Conservation (phyloP, 2,329 filamentous ascomycete species). For the Stemphylium vesicarium region DNA sequence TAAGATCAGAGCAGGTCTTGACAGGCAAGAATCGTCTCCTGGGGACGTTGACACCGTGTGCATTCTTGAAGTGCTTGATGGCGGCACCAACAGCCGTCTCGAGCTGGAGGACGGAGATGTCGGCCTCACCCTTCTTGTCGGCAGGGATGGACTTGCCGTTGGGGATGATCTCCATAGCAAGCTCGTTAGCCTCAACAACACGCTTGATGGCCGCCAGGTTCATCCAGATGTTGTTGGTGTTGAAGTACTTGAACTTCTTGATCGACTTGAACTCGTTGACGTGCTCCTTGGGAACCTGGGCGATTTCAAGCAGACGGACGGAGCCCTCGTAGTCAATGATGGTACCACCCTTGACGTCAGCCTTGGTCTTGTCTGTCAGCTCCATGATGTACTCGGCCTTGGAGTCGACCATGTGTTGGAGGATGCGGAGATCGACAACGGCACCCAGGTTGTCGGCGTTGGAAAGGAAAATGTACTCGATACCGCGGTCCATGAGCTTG, state of each 20-base stretch:
- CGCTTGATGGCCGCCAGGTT: slow-evolving; percentile 97
- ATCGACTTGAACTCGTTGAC: slow-evolving; percentile 99
- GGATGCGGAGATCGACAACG: slow-evolving; percentile 95
- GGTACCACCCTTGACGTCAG: slow-evolving; percentile 99
- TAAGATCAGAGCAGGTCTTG: slow-evolving; percentile 99
- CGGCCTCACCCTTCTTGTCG: slow-evolving; percentile 99
- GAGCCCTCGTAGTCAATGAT: slow-evolving; percentile 99
- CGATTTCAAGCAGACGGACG: slow-evolving; percentile 95
- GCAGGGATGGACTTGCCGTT: slow-evolving; percentile 98
- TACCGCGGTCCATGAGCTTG: slow-evolving; percentile 90
- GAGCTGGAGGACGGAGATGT: slow-evolving; percentile 95
- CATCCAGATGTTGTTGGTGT: slow-evolving; percentile 99
- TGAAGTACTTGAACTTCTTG: slow-evolving; percentile 99
- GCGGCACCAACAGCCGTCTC: slow-evolving; percentile 98
- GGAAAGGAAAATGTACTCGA: slow-evolving; percentile 98
- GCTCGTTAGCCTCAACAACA: slow-evolving; percentile 96
- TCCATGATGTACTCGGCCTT: slow-evolving; percentile 99
- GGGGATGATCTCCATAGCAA: slow-evolving; percentile 99
- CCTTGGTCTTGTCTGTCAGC: slow-evolving; percentile 99
- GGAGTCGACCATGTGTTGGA: slow-evolving; percentile 99
- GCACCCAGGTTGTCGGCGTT: slow-evolving; percentile 99
- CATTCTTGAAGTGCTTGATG: slow-evolving; percentile 98
- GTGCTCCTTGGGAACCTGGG: slow-evolving; percentile 99
- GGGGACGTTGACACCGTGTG: slow-evolving; percentile 98
- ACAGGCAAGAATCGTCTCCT: slow-evolving; percentile 97